These are phyloP conservation scores for Chaetomiaceae sp. DNA, from an alignment of 2,329 filamentous ascomycete species.

Conservation along the genomic window DNA sequence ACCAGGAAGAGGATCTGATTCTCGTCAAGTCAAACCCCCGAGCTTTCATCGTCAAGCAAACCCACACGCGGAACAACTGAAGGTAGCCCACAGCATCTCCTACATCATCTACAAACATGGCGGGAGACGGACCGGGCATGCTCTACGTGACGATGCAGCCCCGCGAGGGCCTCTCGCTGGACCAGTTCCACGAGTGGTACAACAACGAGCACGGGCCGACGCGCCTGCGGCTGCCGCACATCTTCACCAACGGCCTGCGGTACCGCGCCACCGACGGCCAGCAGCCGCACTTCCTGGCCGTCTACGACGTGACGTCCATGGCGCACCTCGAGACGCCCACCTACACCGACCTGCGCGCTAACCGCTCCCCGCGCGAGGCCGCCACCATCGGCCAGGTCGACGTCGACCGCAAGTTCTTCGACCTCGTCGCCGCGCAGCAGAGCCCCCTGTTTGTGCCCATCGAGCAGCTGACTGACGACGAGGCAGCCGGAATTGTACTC, in stretches of 20 bases:
- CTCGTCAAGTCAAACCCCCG: too few relatives aligned
- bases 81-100: neutral
- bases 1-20: too few relatives aligned
- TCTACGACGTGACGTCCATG: constrained; percentile 79
- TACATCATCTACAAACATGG: constrained; percentile 4
- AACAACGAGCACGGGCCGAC: constrained; percentile 88
- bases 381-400: constrained; percentile 53
- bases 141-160: constrained; percentile 88
- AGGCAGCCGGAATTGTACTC: constrained; percentile 56
- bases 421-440: constrained; percentile 55
- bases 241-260: constrained; percentile 72
- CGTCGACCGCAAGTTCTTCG: constrained; percentile 68
- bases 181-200: constrained; percentile 88
- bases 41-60: too few relatives aligned
- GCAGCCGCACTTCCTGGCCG: constrained; percentile 67
- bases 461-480: constrained; percentile 55
- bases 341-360: constrained; percentile 62
- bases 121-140: constrained; percentile 46
- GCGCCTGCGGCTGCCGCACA: constrained; percentile 69
- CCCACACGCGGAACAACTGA: too few relatives aligned
- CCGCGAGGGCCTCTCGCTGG: constrained; percentile 56
- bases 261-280: constrained; percentile 64
- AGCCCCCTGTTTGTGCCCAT: constrained; percentile 54
- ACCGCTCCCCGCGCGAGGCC: constrained; percentile 51
- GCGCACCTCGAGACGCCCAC: constrained; percentile 62